Base-by-base conservation (phyloP, 2,329 filamentous ascomycete genomes). In the Sporothrix protearum region DNA sequence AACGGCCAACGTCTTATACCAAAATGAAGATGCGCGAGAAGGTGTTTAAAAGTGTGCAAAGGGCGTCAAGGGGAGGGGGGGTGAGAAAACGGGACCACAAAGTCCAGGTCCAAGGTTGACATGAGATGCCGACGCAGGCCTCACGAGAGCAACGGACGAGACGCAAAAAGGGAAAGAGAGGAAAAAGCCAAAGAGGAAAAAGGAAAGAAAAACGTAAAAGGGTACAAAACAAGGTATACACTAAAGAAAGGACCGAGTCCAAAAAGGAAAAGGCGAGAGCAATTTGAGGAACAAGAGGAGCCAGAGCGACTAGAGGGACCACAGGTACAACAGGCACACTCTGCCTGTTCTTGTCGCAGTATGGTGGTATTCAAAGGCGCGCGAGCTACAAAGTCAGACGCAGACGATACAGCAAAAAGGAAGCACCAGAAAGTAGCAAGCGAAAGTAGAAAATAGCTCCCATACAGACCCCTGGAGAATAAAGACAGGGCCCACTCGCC, bases 1-100 rank as follows among this genome's bases (percentile, higher is more conserved):
- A 69, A 30, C 12, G 12, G 51, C 30, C 68, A 57, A 47, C 39
- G 25, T 70, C 55, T 70, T 70, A 70, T 70, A 70, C 53, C 22
- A 61, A 63, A 63, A 63, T 28, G 47, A 36, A 42, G 66, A 68
- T 51, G 42, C 33, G 33, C 47, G 19, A 39, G 57, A 33, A 64
- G 25, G 30, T 19, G 25, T 28, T 25, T 3, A 8, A 61, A 39
- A 61, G 57, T 47, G 49, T 25, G n/a, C 9, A 53, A 53, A n/a
- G 7, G 14, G 16, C 22, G 28, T 14, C n/a, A 49, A 22, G 19
- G 45, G 25, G 22, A 51, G n/a, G 22, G 49, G 9, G 49, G 22
- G 22, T 22, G 49, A 53, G 22, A 53, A 25, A 9, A 22, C 7
- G 64, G n/a, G 59, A 14, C 8, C n/a, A 63, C 63, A 47, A 47